phyloP scores from a whole-genome alignment of 352 stramenopile genomes.

The Globisporangium canariense region DNA sequence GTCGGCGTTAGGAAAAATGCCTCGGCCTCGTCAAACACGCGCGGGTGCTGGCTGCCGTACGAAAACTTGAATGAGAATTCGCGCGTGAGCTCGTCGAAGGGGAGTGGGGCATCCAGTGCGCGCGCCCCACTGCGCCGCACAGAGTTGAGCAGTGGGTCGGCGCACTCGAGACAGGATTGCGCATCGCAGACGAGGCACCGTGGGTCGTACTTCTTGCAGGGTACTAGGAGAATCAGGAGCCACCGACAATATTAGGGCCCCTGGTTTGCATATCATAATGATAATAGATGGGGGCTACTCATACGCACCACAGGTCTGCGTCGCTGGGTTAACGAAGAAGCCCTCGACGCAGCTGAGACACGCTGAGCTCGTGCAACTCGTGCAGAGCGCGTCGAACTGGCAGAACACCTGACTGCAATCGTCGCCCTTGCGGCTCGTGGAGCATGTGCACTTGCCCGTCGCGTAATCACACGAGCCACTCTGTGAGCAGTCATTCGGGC shows the following conservation, averaged over 20 bases:
- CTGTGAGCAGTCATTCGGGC: constrained; percentile 87
- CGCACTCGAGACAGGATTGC: constrained; percentile 79
- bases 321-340: constrained; percentile 76
- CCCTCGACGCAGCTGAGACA: constrained; percentile 87
- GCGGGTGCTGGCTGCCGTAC: constrained; percentile 87
- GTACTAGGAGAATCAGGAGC: constrained; percentile 26
- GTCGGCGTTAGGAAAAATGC: constrained; percentile 48
- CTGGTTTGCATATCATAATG: too few species aligned
- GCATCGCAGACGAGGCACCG: constrained; percentile 88
- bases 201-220: constrained; percentile 87
- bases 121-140: constrained; percentile 87
- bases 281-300: too few species aligned
- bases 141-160: constrained; percentile 89
- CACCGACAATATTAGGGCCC: not conserved
- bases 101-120: constrained; percentile 58
- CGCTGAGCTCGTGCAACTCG: constrained; percentile 67
- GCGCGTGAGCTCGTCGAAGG: constrained; percentile 84
- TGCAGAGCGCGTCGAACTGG: constrained; percentile 83
- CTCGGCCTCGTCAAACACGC: constrained; percentile 93
- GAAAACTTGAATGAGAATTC: constrained; percentile 89
- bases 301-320: constrained; percentile 57
- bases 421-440: constrained; percentile 52
- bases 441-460: constrained; percentile 84
- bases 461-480: constrained; percentile 87
- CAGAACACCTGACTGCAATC: constrained; percentile 82